Evolutionary conservation across 345 rosid genomes (phyloP).

Genomic region (Citrus inodora): DNA sequence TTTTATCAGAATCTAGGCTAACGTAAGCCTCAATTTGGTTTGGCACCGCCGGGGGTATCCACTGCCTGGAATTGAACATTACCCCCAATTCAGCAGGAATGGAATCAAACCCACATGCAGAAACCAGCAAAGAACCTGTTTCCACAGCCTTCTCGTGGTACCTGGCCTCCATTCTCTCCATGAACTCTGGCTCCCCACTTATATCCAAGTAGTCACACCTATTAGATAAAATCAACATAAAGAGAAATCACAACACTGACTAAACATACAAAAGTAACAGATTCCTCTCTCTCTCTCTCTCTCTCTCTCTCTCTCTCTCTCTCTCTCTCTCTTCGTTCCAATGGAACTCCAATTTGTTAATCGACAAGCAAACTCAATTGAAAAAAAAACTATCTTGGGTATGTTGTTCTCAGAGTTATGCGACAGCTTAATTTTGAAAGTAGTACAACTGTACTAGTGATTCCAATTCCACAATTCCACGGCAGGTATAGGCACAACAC

Average conservation of each 20-base stretch:
- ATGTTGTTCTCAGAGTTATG: no score
- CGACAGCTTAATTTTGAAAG: not conserved
- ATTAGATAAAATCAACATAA: not conserved
- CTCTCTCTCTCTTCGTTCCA: not conserved
- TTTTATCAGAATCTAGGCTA: slow-evolving; percentile 71
- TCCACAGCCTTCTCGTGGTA: slow-evolving; percentile 67
- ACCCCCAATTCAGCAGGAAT: slow-evolving; percentile 84
- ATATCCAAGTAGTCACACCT: slow-evolving; percentile 93
- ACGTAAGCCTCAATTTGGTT: slow-evolving; percentile 68
- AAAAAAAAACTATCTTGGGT: no score
- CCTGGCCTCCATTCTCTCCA: slow-evolving; percentile 72
- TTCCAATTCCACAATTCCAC: not conserved
- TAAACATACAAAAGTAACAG: not conserved
- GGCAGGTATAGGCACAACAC: not conserved
- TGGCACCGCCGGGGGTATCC: slow-evolving; percentile 65
- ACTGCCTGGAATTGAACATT: slow-evolving; percentile 75
- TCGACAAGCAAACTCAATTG: not conserved
- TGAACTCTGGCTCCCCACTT: slow-evolving; percentile 91
- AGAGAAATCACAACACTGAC: not conserved
- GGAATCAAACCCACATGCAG: slow-evolving; percentile 94
- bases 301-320: no score
- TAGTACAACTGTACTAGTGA: not conserved
- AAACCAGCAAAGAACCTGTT: slow-evolving; percentile 70
- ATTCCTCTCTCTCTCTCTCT: no score
- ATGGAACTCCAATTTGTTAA: not conserved